Base-by-base conservation (phyloP, 140 eudicot species). In the Ambrosia hybrid region DNA sequence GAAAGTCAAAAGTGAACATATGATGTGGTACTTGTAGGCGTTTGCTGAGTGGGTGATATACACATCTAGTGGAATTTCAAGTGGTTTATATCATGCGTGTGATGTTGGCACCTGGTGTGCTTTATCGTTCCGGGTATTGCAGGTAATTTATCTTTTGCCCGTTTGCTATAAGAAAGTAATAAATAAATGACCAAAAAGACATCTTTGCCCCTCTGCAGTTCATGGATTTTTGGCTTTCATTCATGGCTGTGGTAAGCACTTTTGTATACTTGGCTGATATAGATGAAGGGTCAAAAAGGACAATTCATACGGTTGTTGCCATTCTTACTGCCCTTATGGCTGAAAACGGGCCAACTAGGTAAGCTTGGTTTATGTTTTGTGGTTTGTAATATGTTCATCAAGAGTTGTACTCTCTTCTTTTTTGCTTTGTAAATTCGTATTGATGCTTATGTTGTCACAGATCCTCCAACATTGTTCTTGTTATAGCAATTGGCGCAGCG, bases 171-270 rank as follows among this genome's bases (percentile, higher is more conserved):
- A 34, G 49, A 56, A 14, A 3, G n/a, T 36, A 17, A 36, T 2
- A 16, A 14, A 70, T 17, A 70, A 55, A 55, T 17, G 21, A 53
- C 55, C 36, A 55, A 70, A 69, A 15, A 43, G 34, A 70, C 14
- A 48, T 21, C 14, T 17, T 67, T 67, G 17, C 51, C 51, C 16
- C 48, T 34, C 13, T 46, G 58, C 88, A 94, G 97, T 88, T 94
- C 78, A 80, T 94, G 85, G 99, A 94, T 61, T 94, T 94, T 79
- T 94, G 99, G 99, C 99, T 94, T 76, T 94, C 96, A 9, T 94
- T 88, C 83, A 90, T 94, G 99, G 99, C 99, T 39, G 96, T 94
- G 71, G 94, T 94, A 76, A 90, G 99, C 73, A 94, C 97, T 67
- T 94, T 90, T 55, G 94, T 94, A 66, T 94, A 87, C 81, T 66